Conservation (phyloP, 2,329 filamentous ascomycete species). For the Chalara sp. region DNA sequence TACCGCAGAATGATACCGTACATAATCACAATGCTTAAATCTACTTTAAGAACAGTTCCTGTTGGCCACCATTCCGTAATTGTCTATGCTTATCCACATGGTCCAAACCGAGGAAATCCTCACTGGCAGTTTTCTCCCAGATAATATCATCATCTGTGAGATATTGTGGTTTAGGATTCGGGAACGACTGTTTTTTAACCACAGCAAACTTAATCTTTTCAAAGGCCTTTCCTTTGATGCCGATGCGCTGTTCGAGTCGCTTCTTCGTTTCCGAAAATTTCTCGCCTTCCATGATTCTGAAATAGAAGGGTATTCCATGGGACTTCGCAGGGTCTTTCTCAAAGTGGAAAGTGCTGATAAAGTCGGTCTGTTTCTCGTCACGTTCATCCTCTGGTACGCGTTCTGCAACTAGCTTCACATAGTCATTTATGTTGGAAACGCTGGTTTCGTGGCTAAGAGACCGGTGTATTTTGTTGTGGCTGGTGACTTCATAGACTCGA, state of each 20-base stretch:
- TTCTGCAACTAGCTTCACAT: constrained; percentile 74
- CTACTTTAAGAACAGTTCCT: constrained; percentile 53
- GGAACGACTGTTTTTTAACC: constrained; percentile 60
- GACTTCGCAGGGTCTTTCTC: constrained; percentile 79
- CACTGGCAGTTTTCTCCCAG: constrained; percentile 43
- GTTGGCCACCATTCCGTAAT: constrained; percentile 49
- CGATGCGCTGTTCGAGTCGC: constrained; percentile 84
- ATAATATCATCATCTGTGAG: constrained; percentile 70
- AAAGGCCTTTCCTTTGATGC: constrained; percentile 95
- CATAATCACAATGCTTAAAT: constrained; percentile 13
- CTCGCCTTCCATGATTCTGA: constrained; percentile 78
- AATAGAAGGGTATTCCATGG: constrained; percentile 88
- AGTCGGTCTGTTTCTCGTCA: constrained; percentile 47
- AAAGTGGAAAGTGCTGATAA: constrained; percentile 84
- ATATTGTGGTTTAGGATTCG: constrained; percentile 64
- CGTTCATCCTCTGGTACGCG: constrained; percentile 67
- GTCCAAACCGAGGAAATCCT: constrained; percentile 59
- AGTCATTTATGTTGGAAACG: constrained; percentile 82
- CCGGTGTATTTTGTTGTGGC: constrained; percentile 75
- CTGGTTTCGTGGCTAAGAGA: constrained; percentile 63
- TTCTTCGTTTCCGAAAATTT: constrained; percentile 88
- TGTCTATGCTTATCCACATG: constrained; percentile 56
- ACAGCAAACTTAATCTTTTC: constrained; percentile 97
- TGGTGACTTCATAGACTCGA: constrained; percentile 76
- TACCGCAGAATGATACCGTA: constrained; percentile 6